Conservation (phyloP, 306 rosid genomes). For the Quercus variabilis region DNA sequence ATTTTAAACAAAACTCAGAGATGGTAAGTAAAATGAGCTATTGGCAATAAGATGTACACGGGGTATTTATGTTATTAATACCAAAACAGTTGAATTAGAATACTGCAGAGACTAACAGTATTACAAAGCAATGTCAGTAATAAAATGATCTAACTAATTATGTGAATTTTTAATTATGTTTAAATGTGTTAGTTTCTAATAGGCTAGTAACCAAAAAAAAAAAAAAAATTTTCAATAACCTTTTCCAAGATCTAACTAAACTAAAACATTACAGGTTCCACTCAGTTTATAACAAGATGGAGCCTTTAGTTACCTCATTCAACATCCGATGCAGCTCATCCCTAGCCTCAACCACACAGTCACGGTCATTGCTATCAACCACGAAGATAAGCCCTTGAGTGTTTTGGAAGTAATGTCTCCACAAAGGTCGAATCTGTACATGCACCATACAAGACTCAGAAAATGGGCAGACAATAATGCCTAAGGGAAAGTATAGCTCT, state of each 20-base stretch:
- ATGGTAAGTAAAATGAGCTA: no score
- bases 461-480: not conserved
- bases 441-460: not conserved
- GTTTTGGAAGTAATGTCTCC: constrained; percentile 65
- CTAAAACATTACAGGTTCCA: not conserved
- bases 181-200: no score
- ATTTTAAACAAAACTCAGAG: no score
- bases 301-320: constrained; percentile 45
- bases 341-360: constrained; percentile 55
- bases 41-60: not conserved
- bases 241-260: not conserved
- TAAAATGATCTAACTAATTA: not conserved
- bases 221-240: not conserved
- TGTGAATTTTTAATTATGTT: no score
- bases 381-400: constrained; percentile 61
- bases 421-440: constrained; percentile 46
- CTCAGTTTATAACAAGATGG: not conserved
- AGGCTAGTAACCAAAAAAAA: not conserved
- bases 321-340: constrained; percentile 60
- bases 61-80: not conserved
- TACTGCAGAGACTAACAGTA: not conserved
- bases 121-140: not conserved
- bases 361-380: constrained; percentile 69
- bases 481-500: not conserved
- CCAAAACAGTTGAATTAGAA: not conserved